Conservation (phyloP, 2,329 filamentous ascomycete genomes). For the Trichoderma aggressivum region DNA sequence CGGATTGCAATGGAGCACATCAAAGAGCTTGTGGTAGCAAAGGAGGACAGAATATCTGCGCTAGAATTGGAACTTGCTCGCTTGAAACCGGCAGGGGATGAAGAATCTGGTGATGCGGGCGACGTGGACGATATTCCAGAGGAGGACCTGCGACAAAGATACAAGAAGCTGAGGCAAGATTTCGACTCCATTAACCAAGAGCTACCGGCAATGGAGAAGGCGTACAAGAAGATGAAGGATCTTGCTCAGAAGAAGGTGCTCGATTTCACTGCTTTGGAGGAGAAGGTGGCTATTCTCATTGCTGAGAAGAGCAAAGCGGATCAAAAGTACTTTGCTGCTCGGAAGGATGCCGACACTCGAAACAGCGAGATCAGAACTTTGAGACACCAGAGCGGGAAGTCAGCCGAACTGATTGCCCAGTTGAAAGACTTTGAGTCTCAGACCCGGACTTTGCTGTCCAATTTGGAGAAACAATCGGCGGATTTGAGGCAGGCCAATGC, state of each 20-base stretch:
- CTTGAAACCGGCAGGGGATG: constrained; percentile 51
- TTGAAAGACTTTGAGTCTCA: constrained; percentile 86
- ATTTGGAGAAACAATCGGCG: constrained; percentile 85
- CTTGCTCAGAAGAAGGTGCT: constrained; percentile 83
- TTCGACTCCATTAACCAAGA: constrained; percentile 84
- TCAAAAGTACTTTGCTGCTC: constrained; percentile 94
- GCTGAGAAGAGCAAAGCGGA: constrained; percentile 96
- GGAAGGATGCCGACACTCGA: constrained; percentile 87
- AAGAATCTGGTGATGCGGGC: constrained; percentile 42
- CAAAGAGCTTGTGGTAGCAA: constrained; percentile 74
- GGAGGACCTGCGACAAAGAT: constrained; percentile 72
- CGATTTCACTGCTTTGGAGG: constrained; percentile 72
- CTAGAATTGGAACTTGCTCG: constrained; percentile 81
- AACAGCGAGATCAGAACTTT: constrained; percentile 76
- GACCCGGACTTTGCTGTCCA: constrained; percentile 71
- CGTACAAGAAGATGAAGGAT: constrained; percentile 84
- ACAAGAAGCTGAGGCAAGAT: constrained; percentile 72
- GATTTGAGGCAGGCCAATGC: constrained; percentile 78
- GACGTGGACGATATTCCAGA: constrained; percentile 57
- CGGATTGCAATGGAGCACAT: constrained; percentile 67
- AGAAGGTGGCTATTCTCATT: constrained; percentile 67
- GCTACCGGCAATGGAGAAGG: constrained; percentile 81
- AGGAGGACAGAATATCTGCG: constrained; percentile 74
- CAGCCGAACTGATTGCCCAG: constrained; percentile 87
- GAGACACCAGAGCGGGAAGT: constrained; percentile 80